A percentile compares a stretch with the other conserved stretches of the same genome.
phyloP scores from a whole-genome alignment of 2,329 filamentous ascomycete genomes.

The Colletotrichum lupini region DNA sequence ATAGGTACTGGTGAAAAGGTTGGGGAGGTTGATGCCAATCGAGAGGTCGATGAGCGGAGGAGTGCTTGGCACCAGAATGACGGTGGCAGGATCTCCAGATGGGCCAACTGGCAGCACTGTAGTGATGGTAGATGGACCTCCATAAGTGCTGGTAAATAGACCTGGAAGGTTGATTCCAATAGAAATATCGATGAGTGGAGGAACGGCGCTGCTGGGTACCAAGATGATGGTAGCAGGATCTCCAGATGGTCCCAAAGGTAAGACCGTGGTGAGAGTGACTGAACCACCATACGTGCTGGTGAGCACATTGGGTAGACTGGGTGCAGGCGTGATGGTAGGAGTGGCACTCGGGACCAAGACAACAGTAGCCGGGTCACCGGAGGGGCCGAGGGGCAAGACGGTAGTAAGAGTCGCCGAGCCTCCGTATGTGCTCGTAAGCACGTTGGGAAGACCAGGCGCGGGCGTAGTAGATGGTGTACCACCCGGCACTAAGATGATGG shows the following conservation, averaged over 20 bases:
- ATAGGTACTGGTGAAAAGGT: background rate
- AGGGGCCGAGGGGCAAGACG: background rate
- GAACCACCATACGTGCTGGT: conserved; percentile 2
- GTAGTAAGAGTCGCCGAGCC: background rate
- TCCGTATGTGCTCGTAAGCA: background rate
- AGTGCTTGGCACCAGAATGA: background rate
- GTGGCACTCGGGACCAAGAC: background rate
- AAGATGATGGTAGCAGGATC: background rate
- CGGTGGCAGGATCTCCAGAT: background rate
- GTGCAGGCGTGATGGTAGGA: background rate
- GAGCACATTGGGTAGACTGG: background rate
- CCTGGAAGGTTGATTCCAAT: background rate
- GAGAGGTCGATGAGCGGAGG: background rate
- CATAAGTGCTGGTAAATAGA: background rate
- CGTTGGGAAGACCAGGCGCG: background rate
- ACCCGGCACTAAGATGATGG: background rate
- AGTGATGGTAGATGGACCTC: background rate
- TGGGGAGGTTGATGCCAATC: background rate
- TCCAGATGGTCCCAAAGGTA: background rate
- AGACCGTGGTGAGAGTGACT: background rate
- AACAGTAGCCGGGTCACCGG: background rate
- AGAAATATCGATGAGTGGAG: background rate
- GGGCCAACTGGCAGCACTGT: background rate
- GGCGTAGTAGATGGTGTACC: background rate
- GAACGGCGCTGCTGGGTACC: background rate